A percentile compares a stretch with the other conserved stretches of the same genome.
These are phyloP conservation scores for Phylloporus arenicola DNA, from an alignment of 768 basidiomycete genomes.

Conservation along the genomic window DNA sequence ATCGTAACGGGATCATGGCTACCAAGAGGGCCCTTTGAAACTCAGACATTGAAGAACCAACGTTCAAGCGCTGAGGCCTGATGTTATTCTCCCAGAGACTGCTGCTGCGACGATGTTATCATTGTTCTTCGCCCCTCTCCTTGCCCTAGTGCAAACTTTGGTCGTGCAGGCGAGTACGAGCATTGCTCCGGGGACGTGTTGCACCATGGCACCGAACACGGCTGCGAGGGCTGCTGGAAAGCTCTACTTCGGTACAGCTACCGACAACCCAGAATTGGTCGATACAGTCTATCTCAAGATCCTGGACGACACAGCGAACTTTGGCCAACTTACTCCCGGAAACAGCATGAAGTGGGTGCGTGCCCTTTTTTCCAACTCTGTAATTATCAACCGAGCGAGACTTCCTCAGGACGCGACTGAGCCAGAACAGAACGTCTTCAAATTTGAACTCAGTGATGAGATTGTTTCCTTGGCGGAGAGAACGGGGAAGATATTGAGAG, in stretches of 20 bases:
- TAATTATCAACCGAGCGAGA: too few relatives aligned
- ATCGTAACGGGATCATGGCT: too few relatives aligned
- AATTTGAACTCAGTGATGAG: constrained; percentile 19
- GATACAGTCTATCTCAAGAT: constrained; percentile 23
- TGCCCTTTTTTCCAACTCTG: too few relatives aligned
- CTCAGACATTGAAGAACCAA: too few relatives aligned
- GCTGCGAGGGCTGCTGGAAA: constrained; percentile 38
- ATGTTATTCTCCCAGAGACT: neutral
- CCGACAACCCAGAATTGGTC: constrained; percentile 42
- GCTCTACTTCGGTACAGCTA: constrained; percentile 45
- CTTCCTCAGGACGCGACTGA: too few relatives aligned
- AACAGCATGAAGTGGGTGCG: constrained; percentile 21
- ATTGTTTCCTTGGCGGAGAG: constrained; percentile 15
- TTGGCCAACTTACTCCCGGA: constrained; percentile 18
- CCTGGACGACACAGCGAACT: constrained; percentile 8
- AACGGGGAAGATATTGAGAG: constrained; percentile 18
- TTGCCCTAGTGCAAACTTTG: neutral
- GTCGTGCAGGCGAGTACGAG: neutral
- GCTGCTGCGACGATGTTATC: neutral
- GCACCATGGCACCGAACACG: constrained; percentile 25
- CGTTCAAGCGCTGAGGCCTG: neutral
- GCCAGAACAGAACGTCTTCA: constrained; percentile 20
- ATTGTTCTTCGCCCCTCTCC: neutral
- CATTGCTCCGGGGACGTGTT: neutral
- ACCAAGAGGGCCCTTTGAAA: too few relatives aligned